Base-by-base conservation (phyloP, 1,284 basidiomycete species). In the Puccinia polysora region DNA sequence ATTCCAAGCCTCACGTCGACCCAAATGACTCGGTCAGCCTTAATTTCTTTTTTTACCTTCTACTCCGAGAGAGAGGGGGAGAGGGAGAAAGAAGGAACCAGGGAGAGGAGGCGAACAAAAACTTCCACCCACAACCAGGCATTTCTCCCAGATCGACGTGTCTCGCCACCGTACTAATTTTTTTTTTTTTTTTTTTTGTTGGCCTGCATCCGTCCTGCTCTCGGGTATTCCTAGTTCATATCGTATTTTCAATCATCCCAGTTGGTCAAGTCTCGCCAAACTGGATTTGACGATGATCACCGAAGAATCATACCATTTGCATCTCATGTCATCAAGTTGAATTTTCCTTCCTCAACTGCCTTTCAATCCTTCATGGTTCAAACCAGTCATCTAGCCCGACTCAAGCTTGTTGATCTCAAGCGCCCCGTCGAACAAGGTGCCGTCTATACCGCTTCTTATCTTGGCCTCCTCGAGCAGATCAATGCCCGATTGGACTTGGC, bases 401-500 rank as follows among this genome's bases (percentile, higher is more conserved):
- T 50, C 15, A 53, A 34, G 45, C 15, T 56, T 28, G 55, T 53
- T 18, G 32, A 67, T 36, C 18, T 55, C 52, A 34, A 34, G 20
- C 64, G 49, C 12, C 23, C 43, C 23, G 18, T 59, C 10, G 30
- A 43, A 45, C 15, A 20, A 12, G 30, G 7, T 28, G 28, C 32
- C 23, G 28, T 69, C 30, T 69, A 69, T 20, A 49, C 53, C 2
- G 23, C 36, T 15, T 18, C 58, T 2, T 77, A 79, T 7, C 75
- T 84, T 34, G 79, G 76, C 74, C 64, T 77, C 28, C 80, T 85
- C 45, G 65, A 79, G 2, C 18, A 23, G 0, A 83, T 82, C 80
- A 76, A 85, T 32, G 74, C 74, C n/a, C 65, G 65, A n/a, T 76
- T 85, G 7, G 78, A 81, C 18, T 88, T 87, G 86, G 77, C 81